Conservation (phyloP, 1,139 yeast genomes). For the Insectozyma bohioensis region DNA sequence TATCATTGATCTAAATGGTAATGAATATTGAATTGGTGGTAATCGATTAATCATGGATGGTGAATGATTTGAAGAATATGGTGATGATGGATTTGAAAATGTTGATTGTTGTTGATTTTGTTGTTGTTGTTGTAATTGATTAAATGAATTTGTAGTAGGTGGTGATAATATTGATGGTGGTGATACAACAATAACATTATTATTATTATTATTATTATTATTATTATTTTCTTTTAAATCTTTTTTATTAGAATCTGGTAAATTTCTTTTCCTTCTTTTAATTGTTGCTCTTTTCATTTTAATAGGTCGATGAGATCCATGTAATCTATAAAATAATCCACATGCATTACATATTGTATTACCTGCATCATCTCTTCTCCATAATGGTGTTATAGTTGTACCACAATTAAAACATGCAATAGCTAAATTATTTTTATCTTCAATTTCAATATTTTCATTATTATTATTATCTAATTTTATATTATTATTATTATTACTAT, state of each 20-base stretch:
- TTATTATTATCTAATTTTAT: neutral
- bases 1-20: constrained; percentile 6
- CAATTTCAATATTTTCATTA: neutral
- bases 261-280: constrained; percentile 65
- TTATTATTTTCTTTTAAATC: constrained; percentile 3
- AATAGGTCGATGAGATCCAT: constrained; percentile 77
- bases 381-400: constrained; percentile 81
- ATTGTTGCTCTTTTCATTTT: constrained; percentile 72
- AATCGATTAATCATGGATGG: constrained; percentile 6
- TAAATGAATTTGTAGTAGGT: constrained; percentile 7
- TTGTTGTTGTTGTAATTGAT: constrained; percentile 8
- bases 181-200: no score
- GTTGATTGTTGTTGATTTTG: constrained; percentile 4
- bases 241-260: constrained; percentile 14
- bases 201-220: no score
- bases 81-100: constrained; percentile 4
- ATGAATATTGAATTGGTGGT: constrained; percentile 11
- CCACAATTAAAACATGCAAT: constrained; percentile 82
- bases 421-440: constrained; percentile 46
- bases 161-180: constrained; percentile 3
- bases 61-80: constrained; percentile 1
- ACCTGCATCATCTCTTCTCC: constrained; percentile 83
- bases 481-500: neutral
- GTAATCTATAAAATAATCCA: constrained; percentile 76
- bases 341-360: constrained; percentile 88